These are phyloP conservation scores for Colletotrichum eremochloae DNA, from an alignment of 2,329 filamentous ascomycete genomes.

Conservation along the genomic window DNA sequence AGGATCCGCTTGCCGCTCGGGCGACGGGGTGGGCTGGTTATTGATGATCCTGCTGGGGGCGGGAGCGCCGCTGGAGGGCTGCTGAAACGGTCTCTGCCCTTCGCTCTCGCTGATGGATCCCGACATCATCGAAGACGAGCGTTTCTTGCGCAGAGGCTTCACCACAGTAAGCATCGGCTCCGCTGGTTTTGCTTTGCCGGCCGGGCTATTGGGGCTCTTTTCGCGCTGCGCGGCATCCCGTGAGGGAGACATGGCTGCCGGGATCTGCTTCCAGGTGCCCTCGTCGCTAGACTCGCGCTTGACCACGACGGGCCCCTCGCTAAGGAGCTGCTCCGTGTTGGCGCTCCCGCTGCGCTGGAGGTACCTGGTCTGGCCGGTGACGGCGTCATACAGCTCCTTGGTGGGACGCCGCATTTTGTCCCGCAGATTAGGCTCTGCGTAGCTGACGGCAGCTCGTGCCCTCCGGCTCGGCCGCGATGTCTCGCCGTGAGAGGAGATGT, in stretches of 20 bases:
- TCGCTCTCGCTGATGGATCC: constrained; percentile 35
- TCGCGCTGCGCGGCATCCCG: neutral
- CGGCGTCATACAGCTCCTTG: constrained; percentile 81
- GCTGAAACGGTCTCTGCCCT: constrained; percentile 21
- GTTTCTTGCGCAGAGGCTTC: constrained; percentile 57
- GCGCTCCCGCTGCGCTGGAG: constrained; percentile 43
- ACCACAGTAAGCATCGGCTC: constrained; percentile 51
- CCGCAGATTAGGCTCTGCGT: constrained; percentile 84
- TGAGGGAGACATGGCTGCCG: constrained; percentile 34
- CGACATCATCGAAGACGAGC: constrained; percentile 51
- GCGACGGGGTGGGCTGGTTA: constrained; percentile 3
- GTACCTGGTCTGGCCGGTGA: constrained; percentile 73
- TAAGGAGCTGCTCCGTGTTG: constrained; percentile 57
- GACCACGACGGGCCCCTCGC: constrained; percentile 46
- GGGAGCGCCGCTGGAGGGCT: neutral
- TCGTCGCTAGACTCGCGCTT: constrained; percentile 52
- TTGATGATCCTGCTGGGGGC: neutral
- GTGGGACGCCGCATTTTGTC: constrained; percentile 88
- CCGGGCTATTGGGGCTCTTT: constrained; percentile 56
- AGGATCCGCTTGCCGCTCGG: constrained; percentile 55
- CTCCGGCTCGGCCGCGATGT: constrained; percentile 76
- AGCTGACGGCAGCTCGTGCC: constrained; percentile 78
- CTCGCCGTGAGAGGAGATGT: constrained; percentile 68
- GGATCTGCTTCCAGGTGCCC: constrained; percentile 51
- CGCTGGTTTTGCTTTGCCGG: constrained; percentile 53